Percentiles rank a stretch among this genome's conserved stretches.
phyloP scores from a whole-genome alignment of 1,284 basidiomycete genomes.

The Microbotryum scabiosae region DNA sequence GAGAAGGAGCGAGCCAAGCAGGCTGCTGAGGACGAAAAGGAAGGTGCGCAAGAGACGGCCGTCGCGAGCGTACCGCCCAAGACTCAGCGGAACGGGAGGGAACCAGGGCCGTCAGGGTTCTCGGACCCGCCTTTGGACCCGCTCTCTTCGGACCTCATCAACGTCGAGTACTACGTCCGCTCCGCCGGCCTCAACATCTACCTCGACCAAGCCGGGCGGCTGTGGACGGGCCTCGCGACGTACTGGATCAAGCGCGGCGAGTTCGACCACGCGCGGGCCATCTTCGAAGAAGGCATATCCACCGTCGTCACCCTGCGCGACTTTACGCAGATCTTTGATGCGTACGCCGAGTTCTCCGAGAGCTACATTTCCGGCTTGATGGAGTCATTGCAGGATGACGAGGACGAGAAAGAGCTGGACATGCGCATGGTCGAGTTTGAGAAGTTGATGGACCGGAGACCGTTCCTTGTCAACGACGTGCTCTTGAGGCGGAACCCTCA shows the following conservation, averaged over 20 bases:
- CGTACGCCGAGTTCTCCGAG: constrained; percentile 90
- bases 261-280: constrained; percentile 69
- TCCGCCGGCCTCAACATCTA: constrained; percentile 80
- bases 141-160: constrained; percentile 65
- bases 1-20: constrained; percentile 27
- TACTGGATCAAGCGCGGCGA: constrained; percentile 98
- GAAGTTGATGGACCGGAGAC: constrained; percentile 85
- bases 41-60: constrained; percentile 6
- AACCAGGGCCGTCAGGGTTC: neutral
- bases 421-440: constrained; percentile 87
- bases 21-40: constrained; percentile 26
- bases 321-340: constrained; percentile 97
- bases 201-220: constrained; percentile 88
- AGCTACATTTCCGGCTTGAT: constrained; percentile 85
- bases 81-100: neutral
- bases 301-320: constrained; percentile 88
- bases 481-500: constrained; percentile 88
- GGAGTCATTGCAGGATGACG: constrained; percentile 64
- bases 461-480: constrained; percentile 95
- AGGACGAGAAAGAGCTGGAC: constrained; percentile 81
- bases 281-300: constrained; percentile 78
- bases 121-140: constrained; percentile 13
- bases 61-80: constrained; percentile 45
- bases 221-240: constrained; percentile 94
- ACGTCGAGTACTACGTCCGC: constrained; percentile 76